Percentiles rank a stretch among this genome's conserved stretches.
phyloP scores from a whole-genome alignment of 495 filamentous ascomycete genomes.

The Bryoglossum gracile region DNA sequence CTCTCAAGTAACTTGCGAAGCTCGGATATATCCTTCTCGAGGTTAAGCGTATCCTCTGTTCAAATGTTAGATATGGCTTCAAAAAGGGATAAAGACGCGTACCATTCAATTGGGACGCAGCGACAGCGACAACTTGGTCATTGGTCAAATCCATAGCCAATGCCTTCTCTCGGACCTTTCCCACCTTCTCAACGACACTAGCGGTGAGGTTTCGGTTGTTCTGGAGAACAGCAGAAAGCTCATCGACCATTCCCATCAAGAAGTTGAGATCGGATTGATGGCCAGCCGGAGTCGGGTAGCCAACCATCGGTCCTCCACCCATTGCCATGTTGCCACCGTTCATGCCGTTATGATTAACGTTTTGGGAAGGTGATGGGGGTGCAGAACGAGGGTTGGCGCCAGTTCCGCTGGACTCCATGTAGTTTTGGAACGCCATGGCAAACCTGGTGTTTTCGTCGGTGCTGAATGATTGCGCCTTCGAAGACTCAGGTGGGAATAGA shows the following conservation, averaged over 20 bases:
- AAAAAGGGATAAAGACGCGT: constrained; percentile 3
- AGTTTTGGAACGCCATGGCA: constrained; percentile 18
- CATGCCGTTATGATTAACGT: constrained; percentile 28
- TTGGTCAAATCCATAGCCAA: constrained; percentile 38
- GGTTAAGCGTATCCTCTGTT: constrained; percentile 29
- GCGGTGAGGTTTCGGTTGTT: constrained; percentile 71
- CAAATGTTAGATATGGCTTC: constrained; percentile 8
- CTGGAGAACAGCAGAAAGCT: constrained; percentile 67
- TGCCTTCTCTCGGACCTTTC: constrained; percentile 43
- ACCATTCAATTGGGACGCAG: constrained; percentile 44
- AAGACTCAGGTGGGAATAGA: too few species aligned
- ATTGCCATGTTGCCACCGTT: constrained; percentile 50
- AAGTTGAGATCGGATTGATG: constrained; percentile 85
- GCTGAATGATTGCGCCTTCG: too few species aligned
- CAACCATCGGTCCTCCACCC: constrained; percentile 33
- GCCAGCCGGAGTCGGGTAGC: constrained; percentile 64
- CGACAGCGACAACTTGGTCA: constrained; percentile 41
- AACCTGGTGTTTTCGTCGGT: background rate
- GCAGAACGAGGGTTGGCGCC: constrained; percentile 21
- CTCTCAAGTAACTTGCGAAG: constrained; percentile 46
- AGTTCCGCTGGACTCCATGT: constrained; percentile 11
- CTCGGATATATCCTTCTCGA: constrained; percentile 44
- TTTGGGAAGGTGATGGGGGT: constrained; percentile 23
- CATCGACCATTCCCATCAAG: constrained; percentile 75
- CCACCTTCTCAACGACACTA: constrained; percentile 60